Conservation (phyloP, 2,329 filamentous ascomycete genomes). For the Xenoacremonium recifei region DNA sequence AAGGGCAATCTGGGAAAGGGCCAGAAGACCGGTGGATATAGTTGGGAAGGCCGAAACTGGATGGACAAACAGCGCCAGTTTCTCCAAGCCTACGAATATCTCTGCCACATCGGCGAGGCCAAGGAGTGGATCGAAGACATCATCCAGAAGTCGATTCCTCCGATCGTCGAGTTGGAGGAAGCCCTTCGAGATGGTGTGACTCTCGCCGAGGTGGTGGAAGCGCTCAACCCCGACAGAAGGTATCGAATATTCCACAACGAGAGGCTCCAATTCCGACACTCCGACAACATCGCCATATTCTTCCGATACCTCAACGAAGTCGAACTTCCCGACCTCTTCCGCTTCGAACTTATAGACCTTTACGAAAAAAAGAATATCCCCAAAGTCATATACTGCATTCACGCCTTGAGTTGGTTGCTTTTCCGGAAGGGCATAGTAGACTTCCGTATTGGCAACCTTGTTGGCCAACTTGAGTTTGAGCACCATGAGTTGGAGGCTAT, state of each 20-base stretch:
- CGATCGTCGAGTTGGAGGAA: slow-evolving; percentile 92
- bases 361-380: slow-evolving; percentile 99
- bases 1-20: slow-evolving; percentile 47
- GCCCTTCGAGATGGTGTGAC: slow-evolving; percentile 90
- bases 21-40: slow-evolving; percentile 53
- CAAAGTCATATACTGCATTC: slow-evolving; percentile 98
- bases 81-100: slow-evolving; percentile 94
- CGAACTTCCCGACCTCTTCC: slow-evolving; percentile 89
- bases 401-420: slow-evolving; percentile 95
- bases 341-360: slow-evolving; percentile 94
- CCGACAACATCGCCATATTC: slow-evolving; percentile 96
- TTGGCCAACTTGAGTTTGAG: slow-evolving; percentile 95
- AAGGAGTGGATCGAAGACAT: slow-evolving; percentile 98
- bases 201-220: slow-evolving; percentile 88
- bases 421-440: slow-evolving; percentile 93
- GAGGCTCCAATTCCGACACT: slow-evolving; percentile 89
- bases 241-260: slow-evolving; percentile 82
- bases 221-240: slow-evolving; percentile 73
- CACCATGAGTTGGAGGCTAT: slow-evolving; percentile 96
- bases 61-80: slow-evolving; percentile 99
- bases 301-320: slow-evolving; percentile 91
- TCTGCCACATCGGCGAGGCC: slow-evolving; percentile 97
- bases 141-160: slow-evolving; percentile 79
- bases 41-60: slow-evolving; percentile 87
- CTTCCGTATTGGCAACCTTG: slow-evolving; percentile 94